These are phyloP conservation scores for Aspergillus heteromorphus DNA, from an alignment of 495 filamentous ascomycete species.

Conservation along the genomic window DNA sequence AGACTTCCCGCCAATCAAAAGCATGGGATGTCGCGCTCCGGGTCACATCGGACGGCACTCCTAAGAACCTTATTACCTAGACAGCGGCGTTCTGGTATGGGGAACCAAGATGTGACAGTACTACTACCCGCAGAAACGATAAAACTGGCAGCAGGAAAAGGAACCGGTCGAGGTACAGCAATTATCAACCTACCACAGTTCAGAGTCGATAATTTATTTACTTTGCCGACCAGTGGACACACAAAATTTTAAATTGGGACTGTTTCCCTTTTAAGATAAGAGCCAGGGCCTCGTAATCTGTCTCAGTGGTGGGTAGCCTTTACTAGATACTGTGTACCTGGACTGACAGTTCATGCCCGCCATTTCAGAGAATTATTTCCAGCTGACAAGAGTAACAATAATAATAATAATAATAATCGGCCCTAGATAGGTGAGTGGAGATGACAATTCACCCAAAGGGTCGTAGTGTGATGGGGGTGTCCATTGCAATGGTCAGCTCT, in stretches of 20 bases:
- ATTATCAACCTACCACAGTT: no score
- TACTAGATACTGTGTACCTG: no score
- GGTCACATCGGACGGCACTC: constrained; percentile 1
- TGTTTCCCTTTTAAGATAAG: background rate
- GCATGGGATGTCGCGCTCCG: background rate
- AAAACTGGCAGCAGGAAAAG: no score
- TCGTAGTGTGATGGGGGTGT: background rate
- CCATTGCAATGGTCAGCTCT: background rate
- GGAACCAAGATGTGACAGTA: background rate
- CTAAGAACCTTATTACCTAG: background rate
- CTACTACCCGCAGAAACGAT: background rate
- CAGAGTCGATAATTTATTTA: no score
- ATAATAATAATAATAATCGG: no score
- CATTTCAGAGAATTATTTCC: background rate
- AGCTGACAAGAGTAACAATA: background rate
- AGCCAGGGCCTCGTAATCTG: background rate
- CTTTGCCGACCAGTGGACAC: background rate
- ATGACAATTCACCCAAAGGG: no score
- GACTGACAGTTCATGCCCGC: background rate
- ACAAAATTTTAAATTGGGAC: background rate
- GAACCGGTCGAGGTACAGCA: background rate
- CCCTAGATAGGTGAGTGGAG: no score
- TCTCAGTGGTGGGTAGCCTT: no score
- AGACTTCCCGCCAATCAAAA: background rate
- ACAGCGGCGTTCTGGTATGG: background rate